Evolutionary conservation across 345 rosid genomes (phyloP).

Genomic region (Anastatica hierochuntica): DNA sequence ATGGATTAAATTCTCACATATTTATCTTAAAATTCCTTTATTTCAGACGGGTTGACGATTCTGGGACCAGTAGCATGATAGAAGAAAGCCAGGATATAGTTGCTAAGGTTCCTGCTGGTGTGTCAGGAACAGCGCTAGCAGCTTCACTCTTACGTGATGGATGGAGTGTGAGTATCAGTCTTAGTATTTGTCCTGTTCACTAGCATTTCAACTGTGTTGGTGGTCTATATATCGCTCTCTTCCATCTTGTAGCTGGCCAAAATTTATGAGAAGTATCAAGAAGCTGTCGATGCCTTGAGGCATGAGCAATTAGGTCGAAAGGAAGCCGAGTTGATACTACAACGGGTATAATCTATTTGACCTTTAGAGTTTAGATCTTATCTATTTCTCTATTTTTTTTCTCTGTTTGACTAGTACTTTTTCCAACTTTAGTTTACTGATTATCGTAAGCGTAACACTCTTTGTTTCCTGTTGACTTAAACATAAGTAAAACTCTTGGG

Average conservation of each 20-base stretch:
- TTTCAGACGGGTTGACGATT: constrained; percentile 33
- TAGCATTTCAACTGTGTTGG: constrained; percentile 5
- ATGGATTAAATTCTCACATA: background rate
- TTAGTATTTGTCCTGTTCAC: background rate
- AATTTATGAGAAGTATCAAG: constrained; percentile 93
- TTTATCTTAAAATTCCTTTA: constrained; percentile 2
- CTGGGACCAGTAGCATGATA: constrained; percentile 30
- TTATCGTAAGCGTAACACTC: too few relatives aligned
- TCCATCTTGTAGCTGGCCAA: constrained; percentile 51
- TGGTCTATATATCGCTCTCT: constrained; percentile 1
- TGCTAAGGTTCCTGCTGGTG: constrained; percentile 76
- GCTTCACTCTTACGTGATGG: constrained; percentile 97
- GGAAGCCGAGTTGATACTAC: constrained; percentile 84
- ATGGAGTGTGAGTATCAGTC: constrained; percentile 75
- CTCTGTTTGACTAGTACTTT: too few relatives aligned
- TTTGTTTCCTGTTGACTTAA: too few relatives aligned
- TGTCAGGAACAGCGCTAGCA: constrained; percentile 92
- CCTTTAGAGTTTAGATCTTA: background rate
- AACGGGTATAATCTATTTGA: constrained; percentile 47
- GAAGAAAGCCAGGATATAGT: constrained; percentile 42
- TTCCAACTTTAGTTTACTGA: too few relatives aligned
- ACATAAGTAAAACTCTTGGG: background rate
- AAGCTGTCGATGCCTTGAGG: constrained; percentile 89
- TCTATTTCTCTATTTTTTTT: too few relatives aligned
- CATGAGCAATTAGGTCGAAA: constrained; percentile 95